Conservation (phyloP, 2,329 filamentous ascomycete species). For the Xylariaceae sp. region DNA sequence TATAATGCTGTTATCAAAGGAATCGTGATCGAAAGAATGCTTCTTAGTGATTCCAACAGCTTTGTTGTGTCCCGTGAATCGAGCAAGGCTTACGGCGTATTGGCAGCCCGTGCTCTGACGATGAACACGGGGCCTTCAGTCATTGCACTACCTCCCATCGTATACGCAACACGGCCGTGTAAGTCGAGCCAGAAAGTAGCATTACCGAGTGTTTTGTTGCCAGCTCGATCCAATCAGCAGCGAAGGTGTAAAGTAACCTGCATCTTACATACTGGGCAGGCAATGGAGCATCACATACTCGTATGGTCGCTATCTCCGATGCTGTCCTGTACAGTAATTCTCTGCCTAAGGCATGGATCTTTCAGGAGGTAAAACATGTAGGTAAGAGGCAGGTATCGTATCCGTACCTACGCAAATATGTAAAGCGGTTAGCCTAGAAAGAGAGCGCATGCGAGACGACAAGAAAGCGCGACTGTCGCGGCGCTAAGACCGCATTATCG, state of each 20-base stretch:
- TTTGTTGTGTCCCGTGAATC: neutral
- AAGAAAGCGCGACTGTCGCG: neutral
- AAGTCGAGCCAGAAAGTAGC: neutral
- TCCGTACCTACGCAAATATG: too few relatives aligned
- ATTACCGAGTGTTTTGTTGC: neutral
- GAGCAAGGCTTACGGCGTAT: too few relatives aligned
- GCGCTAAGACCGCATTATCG: neutral
- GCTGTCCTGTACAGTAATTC: neutral
- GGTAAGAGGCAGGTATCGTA: neutral
- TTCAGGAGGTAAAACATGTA: neutral
- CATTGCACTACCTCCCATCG: neutral
- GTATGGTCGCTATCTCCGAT: neutral
- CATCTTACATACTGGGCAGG: constrained; percentile 3
- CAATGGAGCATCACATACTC: neutral
- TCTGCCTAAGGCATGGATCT: neutral
- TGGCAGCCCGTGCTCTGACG: neutral
- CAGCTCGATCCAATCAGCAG: constrained; percentile 5
- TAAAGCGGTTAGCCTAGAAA: too few relatives aligned
- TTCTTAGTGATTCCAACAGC: neutral
- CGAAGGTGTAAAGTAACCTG: neutral
- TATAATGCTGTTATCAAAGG: neutral
- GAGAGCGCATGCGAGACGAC: neutral
- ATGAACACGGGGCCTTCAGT: neutral
- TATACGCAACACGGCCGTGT: neutral
- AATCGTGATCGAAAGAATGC: neutral